Conservation (phyloP, 2,329 filamentous ascomycete genomes). For the Cladosporium sp. region DNA sequence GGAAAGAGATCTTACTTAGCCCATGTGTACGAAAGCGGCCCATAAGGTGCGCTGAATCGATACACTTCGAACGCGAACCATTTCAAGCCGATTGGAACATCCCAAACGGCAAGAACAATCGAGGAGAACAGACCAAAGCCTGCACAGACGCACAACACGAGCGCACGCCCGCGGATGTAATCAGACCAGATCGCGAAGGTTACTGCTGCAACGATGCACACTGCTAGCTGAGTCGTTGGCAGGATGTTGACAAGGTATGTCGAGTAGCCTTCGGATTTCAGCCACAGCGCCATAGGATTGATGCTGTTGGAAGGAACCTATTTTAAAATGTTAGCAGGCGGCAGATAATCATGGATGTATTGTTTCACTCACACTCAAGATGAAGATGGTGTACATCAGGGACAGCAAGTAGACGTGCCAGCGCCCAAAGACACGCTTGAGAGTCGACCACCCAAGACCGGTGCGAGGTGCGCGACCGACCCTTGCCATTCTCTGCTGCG, state of each 20-base stretch:
- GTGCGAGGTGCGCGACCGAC: conserved; percentile 52
- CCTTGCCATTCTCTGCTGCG: conserved; percentile 52
- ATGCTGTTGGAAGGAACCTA: conserved; percentile 16
- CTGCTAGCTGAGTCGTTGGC: conserved; percentile 53
- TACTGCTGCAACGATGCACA: conserved; percentile 61
- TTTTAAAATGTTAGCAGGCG: neutral
- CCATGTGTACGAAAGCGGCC: conserved; percentile 44
- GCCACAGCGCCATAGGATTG: conserved; percentile 39
- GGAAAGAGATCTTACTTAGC: conserved; percentile 26
- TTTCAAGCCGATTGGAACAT: conserved; percentile 36
- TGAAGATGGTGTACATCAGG: conserved; percentile 64
- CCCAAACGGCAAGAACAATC: conserved; percentile 53
- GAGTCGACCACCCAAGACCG: conserved; percentile 45
- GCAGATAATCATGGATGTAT: conserved; percentile 22
- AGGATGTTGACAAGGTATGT: conserved; percentile 60
- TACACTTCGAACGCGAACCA: conserved; percentile 39
- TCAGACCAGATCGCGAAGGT: conserved; percentile 69
- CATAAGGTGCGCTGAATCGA: conserved; percentile 36
- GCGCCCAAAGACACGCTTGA: conserved; percentile 60
- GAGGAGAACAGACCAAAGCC: conserved; percentile 48
- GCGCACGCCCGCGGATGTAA: conserved; percentile 60
- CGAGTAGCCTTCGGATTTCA: conserved; percentile 49
- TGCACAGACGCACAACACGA: conserved; percentile 59
- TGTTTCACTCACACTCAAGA: conserved; percentile 55
- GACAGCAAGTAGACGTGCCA: conserved; percentile 67